Conservation (phyloP, 1,284 basidiomycete species). For the Neotropicomus parvogracilis region DNA sequence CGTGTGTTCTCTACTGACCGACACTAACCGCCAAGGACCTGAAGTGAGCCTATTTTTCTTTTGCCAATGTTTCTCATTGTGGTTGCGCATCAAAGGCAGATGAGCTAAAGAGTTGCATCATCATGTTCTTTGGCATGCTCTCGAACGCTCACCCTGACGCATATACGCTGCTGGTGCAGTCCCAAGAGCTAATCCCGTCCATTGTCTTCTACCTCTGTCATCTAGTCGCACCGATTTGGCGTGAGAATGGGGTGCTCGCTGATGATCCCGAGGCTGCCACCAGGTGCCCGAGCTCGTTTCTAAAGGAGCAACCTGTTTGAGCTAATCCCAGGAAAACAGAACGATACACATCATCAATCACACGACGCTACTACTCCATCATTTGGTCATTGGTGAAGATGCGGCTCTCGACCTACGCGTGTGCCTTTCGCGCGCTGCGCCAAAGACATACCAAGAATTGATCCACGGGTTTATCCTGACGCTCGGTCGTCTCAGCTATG, state of each 20-base stretch:
- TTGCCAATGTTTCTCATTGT: not conserved
- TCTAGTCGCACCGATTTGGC: constrained; percentile 58
- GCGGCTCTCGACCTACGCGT: constrained; percentile 48
- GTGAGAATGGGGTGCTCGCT: constrained; percentile 51
- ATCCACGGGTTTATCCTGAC: constrained; percentile 74
- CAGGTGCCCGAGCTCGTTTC: constrained; percentile 33
- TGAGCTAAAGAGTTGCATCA: constrained; percentile 44
- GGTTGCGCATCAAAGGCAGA: constrained; percentile 34
- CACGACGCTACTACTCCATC: constrained; percentile 54
- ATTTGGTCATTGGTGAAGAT: constrained; percentile 50
- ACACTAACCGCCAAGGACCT: constrained; percentile 38
- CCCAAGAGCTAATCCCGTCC: constrained; percentile 56
- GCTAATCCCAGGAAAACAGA: constrained; percentile 35
- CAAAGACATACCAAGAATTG: constrained; percentile 60
- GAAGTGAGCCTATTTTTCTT: constrained; percentile 37
- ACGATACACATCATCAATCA: constrained; percentile 48
- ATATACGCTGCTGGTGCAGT: constrained; percentile 47
- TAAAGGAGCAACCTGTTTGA: not conserved
- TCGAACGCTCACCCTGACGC: constrained; percentile 52
- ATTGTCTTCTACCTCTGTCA: constrained; percentile 53
- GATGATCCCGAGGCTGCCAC: constrained; percentile 36
- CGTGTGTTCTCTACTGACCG: constrained; percentile 49
- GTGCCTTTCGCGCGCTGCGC: constrained; percentile 50
- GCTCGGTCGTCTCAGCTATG: constrained; percentile 72
- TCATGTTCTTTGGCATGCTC: constrained; percentile 56